Percentiles rank a stretch among this genome's conserved stretches.
Conservation (phyloP, 306 rosid genomes). For the Fragaria ananassa region DNA sequence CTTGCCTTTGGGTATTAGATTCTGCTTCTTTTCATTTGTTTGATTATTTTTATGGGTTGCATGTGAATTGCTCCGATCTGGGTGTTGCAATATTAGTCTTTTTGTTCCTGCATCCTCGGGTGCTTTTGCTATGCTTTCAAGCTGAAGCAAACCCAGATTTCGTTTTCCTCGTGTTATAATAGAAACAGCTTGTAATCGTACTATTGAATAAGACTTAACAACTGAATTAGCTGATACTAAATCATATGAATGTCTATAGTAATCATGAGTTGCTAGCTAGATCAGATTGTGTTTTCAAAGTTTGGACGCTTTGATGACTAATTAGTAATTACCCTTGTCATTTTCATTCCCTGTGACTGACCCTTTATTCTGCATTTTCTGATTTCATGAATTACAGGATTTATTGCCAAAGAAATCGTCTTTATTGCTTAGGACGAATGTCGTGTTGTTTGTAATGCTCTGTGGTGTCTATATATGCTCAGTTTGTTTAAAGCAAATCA, state of each 20-base stretch:
- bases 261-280: constrained; percentile 4
- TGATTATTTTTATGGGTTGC: constrained; percentile 35
- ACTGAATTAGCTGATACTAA: constrained; percentile 10
- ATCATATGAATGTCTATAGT: background rate
- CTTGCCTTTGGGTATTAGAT: constrained; percentile 20
- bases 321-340: constrained; percentile 13
- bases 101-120: constrained; percentile 8
- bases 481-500: constrained; percentile 80
- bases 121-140: constrained; percentile 23
- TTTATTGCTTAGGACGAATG: constrained; percentile 69
- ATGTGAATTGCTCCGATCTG: constrained; percentile 49
- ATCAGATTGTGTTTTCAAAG: constrained; percentile 19
- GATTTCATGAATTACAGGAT: constrained; percentile 52
- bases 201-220: background rate
- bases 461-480: constrained; percentile 91
- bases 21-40: background rate
- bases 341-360: background rate
- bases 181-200: background rate
- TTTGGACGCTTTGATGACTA: constrained; percentile 23
- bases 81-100: constrained; percentile 28
- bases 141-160: constrained; percentile 34
- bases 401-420: constrained; percentile 67
- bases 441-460: constrained; percentile 72
- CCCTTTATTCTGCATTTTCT: constrained; percentile 17
- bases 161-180: background rate